A percentile compares a stretch with the other conserved stretches of the same genome.
These are phyloP conservation scores for Mycena citricolor DNA, from an alignment of 1,284 basidiomycete genomes.

Conservation along the genomic window DNA sequence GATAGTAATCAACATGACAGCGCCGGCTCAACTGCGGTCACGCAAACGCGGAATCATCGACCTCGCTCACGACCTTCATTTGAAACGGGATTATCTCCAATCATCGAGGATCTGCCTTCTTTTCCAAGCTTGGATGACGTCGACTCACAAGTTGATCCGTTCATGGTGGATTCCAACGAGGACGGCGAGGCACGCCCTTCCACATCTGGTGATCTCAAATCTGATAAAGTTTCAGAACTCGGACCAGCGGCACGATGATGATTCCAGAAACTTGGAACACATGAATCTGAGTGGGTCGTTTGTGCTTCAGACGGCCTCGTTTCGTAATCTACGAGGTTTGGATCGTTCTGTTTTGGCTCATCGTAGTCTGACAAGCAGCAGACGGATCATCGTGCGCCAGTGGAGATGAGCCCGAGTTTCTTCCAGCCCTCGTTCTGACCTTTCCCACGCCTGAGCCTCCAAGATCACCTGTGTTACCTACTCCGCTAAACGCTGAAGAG, in stretches of 20 bases:
- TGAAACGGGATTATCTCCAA: constrained; percentile 18
- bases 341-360: too few species aligned
- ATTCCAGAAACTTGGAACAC: constrained; percentile 23
- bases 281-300: constrained; percentile 24
- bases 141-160: constrained; percentile 7
- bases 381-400: too few species aligned
- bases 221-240: too few species aligned
- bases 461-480: constrained; percentile 16
- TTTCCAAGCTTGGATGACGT: constrained; percentile 13
- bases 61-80: constrained; percentile 13
- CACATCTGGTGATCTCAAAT: too few species aligned
- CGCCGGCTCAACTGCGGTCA: not conserved
- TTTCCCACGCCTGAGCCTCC: constrained; percentile 24
- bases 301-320: constrained; percentile 19
- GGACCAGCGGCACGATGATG: constrained; percentile 1
- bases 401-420: constrained; percentile 4
- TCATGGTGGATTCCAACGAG: not conserved
- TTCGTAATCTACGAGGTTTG: constrained; percentile 9
- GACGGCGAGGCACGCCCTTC: too few species aligned
- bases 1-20: constrained; percentile 2
- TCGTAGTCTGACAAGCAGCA: too few species aligned
- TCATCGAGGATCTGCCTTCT: constrained; percentile 21
- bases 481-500: constrained; percentile 12
- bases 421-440: constrained; percentile 22
- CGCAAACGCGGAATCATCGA: too few species aligned